These are phyloP conservation scores for Hemisphaericaspora xylofermentans DNA, from an alignment of 1,139 yeast genomes.

Conservation along the genomic window DNA sequence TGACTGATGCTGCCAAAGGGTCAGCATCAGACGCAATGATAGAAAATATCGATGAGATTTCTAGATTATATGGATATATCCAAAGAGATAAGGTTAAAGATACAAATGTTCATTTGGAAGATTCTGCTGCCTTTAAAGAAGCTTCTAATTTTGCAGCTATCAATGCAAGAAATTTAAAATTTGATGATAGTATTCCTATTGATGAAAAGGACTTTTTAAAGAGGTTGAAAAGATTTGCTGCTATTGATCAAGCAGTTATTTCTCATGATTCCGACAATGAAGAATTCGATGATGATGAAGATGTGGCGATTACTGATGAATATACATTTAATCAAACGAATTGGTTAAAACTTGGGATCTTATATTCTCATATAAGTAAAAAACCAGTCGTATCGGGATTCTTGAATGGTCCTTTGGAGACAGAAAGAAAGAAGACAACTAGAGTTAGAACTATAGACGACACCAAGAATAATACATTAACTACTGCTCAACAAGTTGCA, in stretches of 20 bases:
- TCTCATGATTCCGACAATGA: conserved; percentile 13
- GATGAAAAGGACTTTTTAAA: conserved; percentile 47
- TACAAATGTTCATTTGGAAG: conserved; percentile 25
- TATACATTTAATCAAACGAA: conserved; percentile 41
- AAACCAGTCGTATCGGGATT: conserved; percentile 58
- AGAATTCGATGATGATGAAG: conserved; percentile 12
- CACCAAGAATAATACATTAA: conserved; percentile 33
- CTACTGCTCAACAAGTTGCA: conserved; percentile 56
- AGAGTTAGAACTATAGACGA: conserved; percentile 44
- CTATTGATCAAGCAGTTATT: conserved; percentile 18
- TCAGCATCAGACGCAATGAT: conserved; percentile 30
- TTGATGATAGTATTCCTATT: conserved; percentile 50
- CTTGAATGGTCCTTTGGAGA: conserved; percentile 70
- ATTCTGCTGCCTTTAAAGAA: conserved; percentile 43
- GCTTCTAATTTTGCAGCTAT: conserved; percentile 42
- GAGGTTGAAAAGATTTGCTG: conserved; percentile 38
- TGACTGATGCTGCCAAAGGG: conserved; percentile 36
- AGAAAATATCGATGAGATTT: conserved; percentile 28
- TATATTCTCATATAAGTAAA: conserved; percentile 47
- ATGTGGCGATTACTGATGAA: conserved; percentile 16
- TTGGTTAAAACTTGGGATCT: conserved; percentile 62
- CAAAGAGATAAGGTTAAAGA: conserved; percentile 30
- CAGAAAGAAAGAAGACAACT: conserved; percentile 51
- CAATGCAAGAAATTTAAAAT: conserved; percentile 57
- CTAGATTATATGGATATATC: conserved; percentile 28